These are phyloP conservation scores for Crepidotus variabilis DNA, from an alignment of 768 basidiomycete species.

Conservation along the genomic window DNA sequence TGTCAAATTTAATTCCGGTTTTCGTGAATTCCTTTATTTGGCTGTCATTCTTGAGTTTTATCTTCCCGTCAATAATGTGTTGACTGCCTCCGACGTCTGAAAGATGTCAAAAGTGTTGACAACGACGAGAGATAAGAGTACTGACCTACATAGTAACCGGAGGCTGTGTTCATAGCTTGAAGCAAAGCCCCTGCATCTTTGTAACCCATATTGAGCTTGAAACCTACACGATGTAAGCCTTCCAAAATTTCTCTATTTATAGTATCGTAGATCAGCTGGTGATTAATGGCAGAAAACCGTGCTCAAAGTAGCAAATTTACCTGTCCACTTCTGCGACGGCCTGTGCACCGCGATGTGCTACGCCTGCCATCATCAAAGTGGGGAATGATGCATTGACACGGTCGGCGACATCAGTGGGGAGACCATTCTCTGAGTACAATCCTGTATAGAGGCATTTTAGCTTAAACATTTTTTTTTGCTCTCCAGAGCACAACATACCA, in stretches of 20 bases:
- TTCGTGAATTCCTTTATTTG: conserved; percentile 41
- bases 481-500: conserved; percentile 8
- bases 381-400: conserved; percentile 46
- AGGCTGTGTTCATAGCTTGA: conserved; percentile 26
- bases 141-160: conserved; percentile 37
- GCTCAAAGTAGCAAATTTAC: no score
- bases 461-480: background rate
- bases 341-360: conserved; percentile 17
- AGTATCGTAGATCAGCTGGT: no score
- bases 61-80: conserved; percentile 62
- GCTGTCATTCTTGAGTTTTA: conserved; percentile 66
- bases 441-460: conserved; percentile 8
- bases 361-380: conserved; percentile 19
- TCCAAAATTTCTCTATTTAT: conserved; percentile 28
- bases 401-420: conserved; percentile 49
- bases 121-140: background rate
- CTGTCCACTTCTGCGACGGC: conserved; percentile 32
- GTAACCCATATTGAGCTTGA: conserved; percentile 37
- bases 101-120: background rate
- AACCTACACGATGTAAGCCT: conserved; percentile 38
- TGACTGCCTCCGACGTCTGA: conserved; percentile 59
- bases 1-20: conserved; percentile 42
- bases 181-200: conserved; percentile 32
- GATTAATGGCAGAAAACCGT: no score
- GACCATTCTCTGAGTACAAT: conserved; percentile 43